Conservation (phyloP, 1,284 basidiomycete species). For the Xanthoconium separans region DNA sequence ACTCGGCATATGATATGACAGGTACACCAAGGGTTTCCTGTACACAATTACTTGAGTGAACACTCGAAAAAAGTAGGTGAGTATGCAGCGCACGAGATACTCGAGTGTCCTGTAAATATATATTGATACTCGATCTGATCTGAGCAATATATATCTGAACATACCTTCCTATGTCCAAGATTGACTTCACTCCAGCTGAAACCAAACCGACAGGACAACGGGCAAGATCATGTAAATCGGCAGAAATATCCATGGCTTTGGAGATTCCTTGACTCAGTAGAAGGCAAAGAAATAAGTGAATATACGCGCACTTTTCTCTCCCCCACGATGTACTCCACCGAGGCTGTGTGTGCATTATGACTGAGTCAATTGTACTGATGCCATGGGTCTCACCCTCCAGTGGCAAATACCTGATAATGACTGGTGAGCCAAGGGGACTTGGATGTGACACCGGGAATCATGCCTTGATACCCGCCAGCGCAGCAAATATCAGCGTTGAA, state of each 20-base stretch:
- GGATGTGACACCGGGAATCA: not conserved
- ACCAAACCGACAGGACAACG: slow-evolving; percentile 87
- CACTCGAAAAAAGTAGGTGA: not conserved
- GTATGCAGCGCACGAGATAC: slow-evolving; percentile 64
- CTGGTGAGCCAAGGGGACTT: slow-evolving; percentile 1
- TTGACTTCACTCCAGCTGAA: slow-evolving; percentile 94
- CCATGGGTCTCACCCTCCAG: slow-evolving; percentile 61
- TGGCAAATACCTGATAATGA: slow-evolving; percentile 65
- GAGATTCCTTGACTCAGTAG: not conserved
- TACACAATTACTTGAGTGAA: not conserved
- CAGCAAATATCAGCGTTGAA: slow-evolving; percentile 82
- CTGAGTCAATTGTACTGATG: not conserved
- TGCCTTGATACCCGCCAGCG: slow-evolving; percentile 81
- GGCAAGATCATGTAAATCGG: slow-evolving; percentile 83
- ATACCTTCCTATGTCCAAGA: slow-evolving; percentile 87
- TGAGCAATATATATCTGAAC: not conserved
- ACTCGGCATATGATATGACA: slow-evolving; percentile 77
- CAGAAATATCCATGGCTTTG: slow-evolving; percentile 92
- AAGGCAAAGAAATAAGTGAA: not conserved
- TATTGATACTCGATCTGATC: slow-evolving; percentile 8
- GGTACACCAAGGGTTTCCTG: slow-evolving; percentile 97
- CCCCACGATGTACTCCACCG: slow-evolving; percentile 94
- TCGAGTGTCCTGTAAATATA: slow-evolving; percentile 73
- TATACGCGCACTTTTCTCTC: slow-evolving; percentile 67
- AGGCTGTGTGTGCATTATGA: slow-evolving; percentile 45